Base-by-base conservation (phyloP, 441 rosid species). In the Adansonia gregorii region DNA sequence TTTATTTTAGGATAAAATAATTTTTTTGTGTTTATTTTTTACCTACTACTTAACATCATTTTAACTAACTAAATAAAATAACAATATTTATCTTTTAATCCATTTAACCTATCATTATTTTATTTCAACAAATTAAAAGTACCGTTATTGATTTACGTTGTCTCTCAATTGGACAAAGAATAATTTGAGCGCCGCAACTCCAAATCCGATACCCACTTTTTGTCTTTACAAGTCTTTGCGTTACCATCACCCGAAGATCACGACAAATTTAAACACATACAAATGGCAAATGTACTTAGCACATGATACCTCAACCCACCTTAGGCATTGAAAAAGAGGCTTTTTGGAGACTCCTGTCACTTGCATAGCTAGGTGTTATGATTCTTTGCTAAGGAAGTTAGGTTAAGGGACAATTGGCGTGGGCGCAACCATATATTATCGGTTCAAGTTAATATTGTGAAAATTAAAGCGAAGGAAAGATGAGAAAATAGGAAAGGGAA, bases 271-370 rank as follows among this genome's bases (percentile, higher is more conserved):
- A 2, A 5, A 15, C 45, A 17, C 41, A 4, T 12, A n/a, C 76
- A 8, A 8, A 0, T 14, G 19, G n/a, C 52, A 56, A 27, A 8
- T 22, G 6, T 8, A 8, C 17, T 70, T 22, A 12, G 43, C 49
- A 39, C 66, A 12, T 73, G 58, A 14, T 7, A 41, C 12, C 2
- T 27, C 17, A 10, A 54, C 27, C 72, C 71, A 39, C 49, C 71
- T 19, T 24, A 5, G 87, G 82, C 65, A 81, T 68, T 49, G 8
- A 43, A 45, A 77, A 74, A 56, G 73, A 45, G 31, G 72, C 89
- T 81, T 84, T 82, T 56, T 5, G 6, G 14, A 8, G 70, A 69
- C 75, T 51, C 4, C 69, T 41, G 56, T 35, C 15, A 27, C 43
- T 78, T 84, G 78, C 76, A 75, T 73, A 55, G 73, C 74, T 8